A percentile compares a stretch with the other conserved stretches of the same genome.
Evolutionary conservation across 805 yeast species (phyloP).

Genomic region (Saturnispora halmiae): DNA sequence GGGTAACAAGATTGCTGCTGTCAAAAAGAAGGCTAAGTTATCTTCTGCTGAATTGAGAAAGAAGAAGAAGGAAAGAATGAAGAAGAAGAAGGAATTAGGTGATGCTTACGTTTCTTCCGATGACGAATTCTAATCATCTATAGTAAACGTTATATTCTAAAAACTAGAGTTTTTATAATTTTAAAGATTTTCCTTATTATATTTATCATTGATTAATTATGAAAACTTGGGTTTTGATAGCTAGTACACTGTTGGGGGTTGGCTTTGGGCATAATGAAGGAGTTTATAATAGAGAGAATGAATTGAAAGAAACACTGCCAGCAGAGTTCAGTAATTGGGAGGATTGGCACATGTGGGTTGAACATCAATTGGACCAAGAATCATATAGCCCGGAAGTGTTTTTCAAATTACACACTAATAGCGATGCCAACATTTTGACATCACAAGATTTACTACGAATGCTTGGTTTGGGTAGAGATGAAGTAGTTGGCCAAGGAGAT

Average conservation of each 20-base stretch:
- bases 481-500: conserved; percentile 77
- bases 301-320: conserved; percentile 40
- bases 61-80: conserved; percentile 99
- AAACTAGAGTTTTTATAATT: too few relatives aligned
- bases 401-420: conserved; percentile 71
- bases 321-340: conserved; percentile 52
- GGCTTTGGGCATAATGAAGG: neutral
- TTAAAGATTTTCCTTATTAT: neutral
- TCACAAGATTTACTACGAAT: conserved; percentile 57
- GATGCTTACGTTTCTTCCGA: conserved; percentile 94
- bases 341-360: conserved; percentile 84
- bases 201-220: neutral
- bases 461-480: conserved; percentile 69
- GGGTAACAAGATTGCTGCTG: conserved; percentile 98
- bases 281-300: conserved; percentile 6
- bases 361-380: conserved; percentile 48
- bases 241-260: neutral
- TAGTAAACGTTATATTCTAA: too few relatives aligned
- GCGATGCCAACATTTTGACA: conserved; percentile 28
- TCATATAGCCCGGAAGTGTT: conserved; percentile 43
- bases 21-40: conserved; percentile 94
- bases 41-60: conserved; percentile 99
- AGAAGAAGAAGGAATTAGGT: conserved; percentile 99
- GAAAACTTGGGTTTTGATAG: neutral
- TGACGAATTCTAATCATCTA: conserved; percentile 62